Evolutionary conservation across 176 grass and related monocot species (phyloP).

Genomic region (Raddia guianensis): DNA sequence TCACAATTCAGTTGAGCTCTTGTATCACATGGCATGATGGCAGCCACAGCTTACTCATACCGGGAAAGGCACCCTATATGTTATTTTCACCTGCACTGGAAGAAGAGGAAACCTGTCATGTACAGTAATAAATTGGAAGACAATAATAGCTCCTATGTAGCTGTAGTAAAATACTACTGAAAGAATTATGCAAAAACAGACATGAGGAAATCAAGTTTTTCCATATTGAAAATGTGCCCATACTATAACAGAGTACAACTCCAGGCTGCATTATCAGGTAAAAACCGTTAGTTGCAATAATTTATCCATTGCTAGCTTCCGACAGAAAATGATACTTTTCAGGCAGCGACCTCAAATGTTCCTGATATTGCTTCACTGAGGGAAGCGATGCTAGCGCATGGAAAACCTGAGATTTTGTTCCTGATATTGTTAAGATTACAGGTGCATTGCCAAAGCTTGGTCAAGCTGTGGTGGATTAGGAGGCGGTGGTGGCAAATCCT

Average conservation of each 20-base stretch:
- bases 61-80: conserved; percentile 39
- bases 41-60: conserved; percentile 41
- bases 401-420: too few relatives aligned
- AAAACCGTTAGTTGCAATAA: too few relatives aligned
- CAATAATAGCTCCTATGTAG: not conserved
- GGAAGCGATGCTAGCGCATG: not conserved
- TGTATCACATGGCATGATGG: conserved; percentile 50
- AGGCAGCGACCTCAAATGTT: not conserved
- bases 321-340: not conserved
- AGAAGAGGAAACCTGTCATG: conserved; percentile 33
- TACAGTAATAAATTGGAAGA: conserved; percentile 18
- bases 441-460: too few relatives aligned
- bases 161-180: not conserved
- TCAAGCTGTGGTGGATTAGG: too few relatives aligned
- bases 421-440: too few relatives aligned
- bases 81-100: conserved; percentile 47
- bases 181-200: not conserved
- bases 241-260: too few relatives aligned
- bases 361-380: not conserved
- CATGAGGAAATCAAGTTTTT: not conserved
- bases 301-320: not conserved
- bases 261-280: too few relatives aligned
- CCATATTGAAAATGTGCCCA: too few relatives aligned
- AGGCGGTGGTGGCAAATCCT: too few relatives aligned
- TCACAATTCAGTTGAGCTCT: conserved; percentile 54